Conservation (phyloP, 1,284 basidiomycete species). For the Cryptococcus jaspeensis region DNA sequence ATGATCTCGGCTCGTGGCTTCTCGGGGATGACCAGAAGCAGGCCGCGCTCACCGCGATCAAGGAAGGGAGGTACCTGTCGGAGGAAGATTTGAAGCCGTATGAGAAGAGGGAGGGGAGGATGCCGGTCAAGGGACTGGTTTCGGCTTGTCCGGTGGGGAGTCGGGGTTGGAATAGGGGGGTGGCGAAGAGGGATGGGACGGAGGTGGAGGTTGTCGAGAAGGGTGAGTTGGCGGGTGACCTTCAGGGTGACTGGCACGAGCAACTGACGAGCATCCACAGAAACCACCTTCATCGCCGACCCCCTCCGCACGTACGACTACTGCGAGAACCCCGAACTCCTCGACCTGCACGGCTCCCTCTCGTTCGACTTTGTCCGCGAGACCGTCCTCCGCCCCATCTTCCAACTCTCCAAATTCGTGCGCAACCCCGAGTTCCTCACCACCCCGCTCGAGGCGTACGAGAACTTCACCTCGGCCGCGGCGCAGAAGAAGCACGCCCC, state of each 20-base stretch:
- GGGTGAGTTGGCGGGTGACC: slow-evolving; percentile 12
- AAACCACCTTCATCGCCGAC: slow-evolving; percentile 42
- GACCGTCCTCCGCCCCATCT: slow-evolving; percentile 43
- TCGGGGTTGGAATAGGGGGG: slow-evolving; percentile 17
- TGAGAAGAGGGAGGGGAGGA: slow-evolving; percentile 34
- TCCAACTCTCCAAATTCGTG: slow-evolving; percentile 47
- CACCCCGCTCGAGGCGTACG: slow-evolving; percentile 48
- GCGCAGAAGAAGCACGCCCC: slow-evolving; percentile 31
- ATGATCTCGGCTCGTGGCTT: slow-evolving; percentile 46
- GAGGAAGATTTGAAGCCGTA: slow-evolving; percentile 31
- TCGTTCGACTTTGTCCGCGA: slow-evolving; percentile 39
- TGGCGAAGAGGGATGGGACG: slow-evolving; percentile 14
- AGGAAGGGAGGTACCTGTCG: slow-evolving; percentile 28
- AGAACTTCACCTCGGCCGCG: slow-evolving; percentile 29
- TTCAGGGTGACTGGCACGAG: slow-evolving; percentile 1
- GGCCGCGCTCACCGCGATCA: slow-evolving; percentile 25
- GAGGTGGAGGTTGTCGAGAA: not conserved
- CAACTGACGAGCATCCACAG: slow-evolving; percentile 11
- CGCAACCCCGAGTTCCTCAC: slow-evolving; percentile 45
- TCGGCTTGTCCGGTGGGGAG: slow-evolving; percentile 29
- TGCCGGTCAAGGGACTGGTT: slow-evolving; percentile 22
- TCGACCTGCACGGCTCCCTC: slow-evolving; percentile 42
- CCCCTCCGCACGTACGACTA: slow-evolving; percentile 33
- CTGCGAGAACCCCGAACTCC: slow-evolving; percentile 39
- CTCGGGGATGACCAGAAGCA: slow-evolving; percentile 38